These are phyloP conservation scores for Conringia planisiliqua DNA, from an alignment of 345 rosid genomes.

Conservation along the genomic window DNA sequence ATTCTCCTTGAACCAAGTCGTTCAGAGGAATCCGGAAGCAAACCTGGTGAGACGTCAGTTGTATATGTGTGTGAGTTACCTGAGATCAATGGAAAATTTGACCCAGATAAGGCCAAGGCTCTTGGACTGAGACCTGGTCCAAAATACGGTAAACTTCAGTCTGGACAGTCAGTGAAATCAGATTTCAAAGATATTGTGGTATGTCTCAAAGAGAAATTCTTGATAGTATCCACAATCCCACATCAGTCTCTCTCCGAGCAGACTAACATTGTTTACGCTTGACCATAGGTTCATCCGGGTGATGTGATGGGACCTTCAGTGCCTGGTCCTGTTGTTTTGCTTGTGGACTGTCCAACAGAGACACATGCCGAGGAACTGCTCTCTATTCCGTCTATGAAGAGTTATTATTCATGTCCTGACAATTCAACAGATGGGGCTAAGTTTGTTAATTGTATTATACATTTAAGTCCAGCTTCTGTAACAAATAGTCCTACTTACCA, in stretches of 20 bases:
- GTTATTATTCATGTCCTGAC: constrained; percentile 46
- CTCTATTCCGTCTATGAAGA: constrained; percentile 44
- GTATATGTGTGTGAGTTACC: constrained; percentile 85
- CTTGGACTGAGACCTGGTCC: constrained; percentile 89
- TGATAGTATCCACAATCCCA: not conserved
- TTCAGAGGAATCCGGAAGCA: constrained; percentile 38
- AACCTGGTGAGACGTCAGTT: constrained; percentile 82
- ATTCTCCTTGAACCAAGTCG: constrained; percentile 48
- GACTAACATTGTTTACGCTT: constrained; percentile 10
- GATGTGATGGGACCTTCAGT: constrained; percentile 95
- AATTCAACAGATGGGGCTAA: constrained; percentile 41
- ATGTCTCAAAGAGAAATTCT: constrained; percentile 26
- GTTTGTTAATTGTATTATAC: constrained; percentile 71
- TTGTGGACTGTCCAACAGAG: constrained; percentile 92
- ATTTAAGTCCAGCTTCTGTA: constrained; percentile 79
- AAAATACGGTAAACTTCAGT: constrained; percentile 71
- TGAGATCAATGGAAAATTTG: constrained; percentile 84
- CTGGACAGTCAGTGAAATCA: constrained; percentile 84
- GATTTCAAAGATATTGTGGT: constrained; percentile 65
- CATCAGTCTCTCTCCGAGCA: not conserved
- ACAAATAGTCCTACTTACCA: constrained; percentile 54
- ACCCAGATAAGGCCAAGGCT: constrained; percentile 74
- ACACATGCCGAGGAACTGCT: constrained; percentile 62
- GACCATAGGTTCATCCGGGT: constrained; percentile 75
- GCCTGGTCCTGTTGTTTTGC: constrained; percentile 84